phyloP scores from a whole-genome alignment of 1,139 yeast species.

The Saccharomyces hybrid region DNA sequence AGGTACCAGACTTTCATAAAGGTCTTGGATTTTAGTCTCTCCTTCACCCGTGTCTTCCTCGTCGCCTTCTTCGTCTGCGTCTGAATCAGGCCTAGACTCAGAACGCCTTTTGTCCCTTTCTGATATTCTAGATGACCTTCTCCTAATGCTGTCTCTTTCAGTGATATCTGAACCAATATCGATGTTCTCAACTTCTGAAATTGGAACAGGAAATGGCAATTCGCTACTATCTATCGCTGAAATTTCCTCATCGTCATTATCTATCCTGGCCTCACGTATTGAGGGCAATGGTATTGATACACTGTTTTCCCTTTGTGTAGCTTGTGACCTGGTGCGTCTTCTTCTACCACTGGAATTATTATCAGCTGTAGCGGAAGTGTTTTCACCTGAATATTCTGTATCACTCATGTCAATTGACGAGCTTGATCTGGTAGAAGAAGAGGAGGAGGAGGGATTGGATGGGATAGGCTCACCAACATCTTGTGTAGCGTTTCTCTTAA shows the following conservation, averaged over 20 bases:
- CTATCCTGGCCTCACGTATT: background rate
- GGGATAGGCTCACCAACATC: background rate
- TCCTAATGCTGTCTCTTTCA: background rate
- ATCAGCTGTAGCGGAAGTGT: background rate
- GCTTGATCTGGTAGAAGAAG: background rate
- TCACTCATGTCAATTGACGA: background rate
- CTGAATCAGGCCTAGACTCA: background rate
- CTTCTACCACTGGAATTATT: background rate
- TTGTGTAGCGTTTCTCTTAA: slow-evolving; percentile 5
- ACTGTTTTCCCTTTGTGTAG: background rate
- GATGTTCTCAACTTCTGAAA: background rate
- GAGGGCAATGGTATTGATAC: background rate
- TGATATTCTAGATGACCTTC: slow-evolving; percentile 27
- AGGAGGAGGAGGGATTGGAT: background rate
- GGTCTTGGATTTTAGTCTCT: slow-evolving; percentile 14
- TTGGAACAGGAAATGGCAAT: background rate
- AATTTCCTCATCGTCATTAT: background rate
- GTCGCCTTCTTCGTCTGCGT: slow-evolving; percentile 1
- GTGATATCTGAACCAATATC: slow-evolving; percentile 2
- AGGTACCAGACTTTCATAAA: slow-evolving; percentile 27
- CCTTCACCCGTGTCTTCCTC: slow-evolving; percentile 3
- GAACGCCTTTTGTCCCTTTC: slow-evolving; percentile 3
- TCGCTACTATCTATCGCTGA: background rate
- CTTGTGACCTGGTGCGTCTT: slow-evolving; percentile 1
- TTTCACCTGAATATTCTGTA: background rate